Evolutionary conservation across 495 filamentous ascomycete genomes (phyloP), one percentile per base, ranked within the genome.

Genomic region (Aspergillus baeticus): DNA sequence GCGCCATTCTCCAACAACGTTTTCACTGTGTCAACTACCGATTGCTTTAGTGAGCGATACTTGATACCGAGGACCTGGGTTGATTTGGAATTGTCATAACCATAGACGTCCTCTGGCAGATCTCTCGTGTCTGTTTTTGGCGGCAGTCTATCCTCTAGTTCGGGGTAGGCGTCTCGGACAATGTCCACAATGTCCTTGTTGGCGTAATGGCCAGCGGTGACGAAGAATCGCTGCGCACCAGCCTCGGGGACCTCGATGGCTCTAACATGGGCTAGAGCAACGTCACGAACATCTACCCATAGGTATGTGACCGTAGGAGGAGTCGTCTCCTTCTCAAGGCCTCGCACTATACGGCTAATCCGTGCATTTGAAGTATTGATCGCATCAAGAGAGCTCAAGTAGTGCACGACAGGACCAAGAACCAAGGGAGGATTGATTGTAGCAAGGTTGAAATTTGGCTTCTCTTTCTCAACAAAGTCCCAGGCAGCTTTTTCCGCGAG

Each of bases 401-500:
- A 84, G 59, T 81, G 78, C 44, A 84, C 77, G 13, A 92, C 76
- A 0, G 90, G 90, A 0, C 90, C 90, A 13, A 87, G 70, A 3
- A 92, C 87, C n/a, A 90, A 68, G 0, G 89, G 87, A 47, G 79
- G 79, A 62, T 85, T 84, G 62, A 92, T 79, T 0, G 90, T 95
- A 8, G 83, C 77, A 41, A 98, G 59, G 36, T 84, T 81, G 62
- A 94, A 94, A 62, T 84, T 85, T 0, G 87, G 89, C 69, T 90
- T 89, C 69, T 90, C 86, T 43, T 86, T 84, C 69, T 89, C 84
- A 4, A 91, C 72, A 63, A 92, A 92, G 6, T 91, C 83, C 89
- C 89, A 94, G 0, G 89, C 89, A 2, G 90, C 88, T 62, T 81
- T 84, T 61, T 90, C 87, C 6, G 79, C 79, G 36, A 80, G 78